Evolutionary conservation across 2,329 filamentous ascomycete species (phyloP).

Genomic region (Aspergillus puulaauensis): DNA sequence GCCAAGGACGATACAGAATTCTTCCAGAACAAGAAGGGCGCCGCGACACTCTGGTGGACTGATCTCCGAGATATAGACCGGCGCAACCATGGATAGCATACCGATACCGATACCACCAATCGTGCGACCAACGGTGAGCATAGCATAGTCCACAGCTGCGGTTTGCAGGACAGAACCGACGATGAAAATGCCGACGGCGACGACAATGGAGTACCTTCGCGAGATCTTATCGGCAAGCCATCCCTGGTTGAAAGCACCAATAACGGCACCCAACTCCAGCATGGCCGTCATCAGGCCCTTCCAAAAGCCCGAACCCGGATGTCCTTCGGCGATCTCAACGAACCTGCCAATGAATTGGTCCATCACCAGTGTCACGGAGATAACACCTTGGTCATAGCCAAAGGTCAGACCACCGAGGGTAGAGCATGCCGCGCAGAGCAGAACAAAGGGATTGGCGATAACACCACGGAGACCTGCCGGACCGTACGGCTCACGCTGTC

Average conservation of each 20-base stretch:
- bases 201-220: conserved; percentile 52
- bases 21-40: conserved; percentile 44
- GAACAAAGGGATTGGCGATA: not conserved
- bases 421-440: conserved; percentile 2
- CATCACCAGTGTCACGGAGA: conserved; percentile 52
- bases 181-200: conserved; percentile 53
- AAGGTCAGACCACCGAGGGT: conserved; percentile 53
- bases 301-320: conserved; percentile 39
- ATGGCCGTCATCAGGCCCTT: conserved; percentile 54
- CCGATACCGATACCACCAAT: conserved; percentile 55
- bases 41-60: conserved; percentile 50
- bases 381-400: conserved; percentile 50
- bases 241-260: conserved; percentile 47
- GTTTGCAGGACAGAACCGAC: conserved; percentile 54
- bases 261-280: conserved; percentile 54
- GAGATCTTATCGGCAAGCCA: conserved; percentile 55
- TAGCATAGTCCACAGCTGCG: conserved; percentile 50
- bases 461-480: conserved; percentile 1
- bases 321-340: conserved; percentile 38
- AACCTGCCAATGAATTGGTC: conserved; percentile 51
- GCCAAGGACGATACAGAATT: conserved; percentile 42
- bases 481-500: conserved; percentile 1
- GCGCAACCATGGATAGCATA: conserved; percentile 51
- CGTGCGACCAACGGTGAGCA: conserved; percentile 51
- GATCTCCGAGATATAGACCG: conserved; percentile 55